Evolutionary conservation across 2,329 filamentous ascomycete genomes (phyloP), one percentile per base, ranked within the genome.

Genomic region (Aureobasidium mangrovei): DNA sequence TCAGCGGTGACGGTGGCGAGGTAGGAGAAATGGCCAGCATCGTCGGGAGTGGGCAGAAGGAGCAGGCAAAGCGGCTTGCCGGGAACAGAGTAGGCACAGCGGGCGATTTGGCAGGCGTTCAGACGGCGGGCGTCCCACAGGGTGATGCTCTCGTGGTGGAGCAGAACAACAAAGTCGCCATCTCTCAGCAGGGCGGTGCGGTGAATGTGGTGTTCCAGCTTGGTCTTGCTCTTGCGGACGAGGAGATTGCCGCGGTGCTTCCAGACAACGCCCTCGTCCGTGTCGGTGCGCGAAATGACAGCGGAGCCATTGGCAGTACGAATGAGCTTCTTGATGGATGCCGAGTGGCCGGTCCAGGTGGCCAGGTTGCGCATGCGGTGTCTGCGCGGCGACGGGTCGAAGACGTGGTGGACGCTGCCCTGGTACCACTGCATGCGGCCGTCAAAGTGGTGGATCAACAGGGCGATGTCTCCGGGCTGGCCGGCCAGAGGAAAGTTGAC

Each of bases 261-360:
- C 91, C 91, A 96, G 3, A 96, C 79, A 60, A 91, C 83, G 55
- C 84, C 85, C 67, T 95, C 88, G 57, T 88, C 86, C 41, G 83
- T 77, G 56, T 82, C 77, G 0, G 91, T 95, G 49, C 88, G 79
- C 5, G 91, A 95, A 32, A 95, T 82, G 41, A 95, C 75, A 4
- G 88, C 85, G 59, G 82, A 79, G 7, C 90, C 91, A 62, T 84
- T 87, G 41, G 86, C 86, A 63, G 91, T 94, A 57, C 90, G 84
- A 43, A 94, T 85, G 57, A 95, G 87, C 65, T 94, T 95, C 63
- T 86, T 85, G 58, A 96, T 82, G 0, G 88, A 77, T 12, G 79
- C 79, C 12, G 85, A 86, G 71, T 96, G 91, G 1, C 91, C 91
- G 1, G 88, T 88, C 88, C 90, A 94, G 1, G 83, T 78, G 2